Conservation (phyloP, 106 monocot species). For the Vanilla planifolia region DNA sequence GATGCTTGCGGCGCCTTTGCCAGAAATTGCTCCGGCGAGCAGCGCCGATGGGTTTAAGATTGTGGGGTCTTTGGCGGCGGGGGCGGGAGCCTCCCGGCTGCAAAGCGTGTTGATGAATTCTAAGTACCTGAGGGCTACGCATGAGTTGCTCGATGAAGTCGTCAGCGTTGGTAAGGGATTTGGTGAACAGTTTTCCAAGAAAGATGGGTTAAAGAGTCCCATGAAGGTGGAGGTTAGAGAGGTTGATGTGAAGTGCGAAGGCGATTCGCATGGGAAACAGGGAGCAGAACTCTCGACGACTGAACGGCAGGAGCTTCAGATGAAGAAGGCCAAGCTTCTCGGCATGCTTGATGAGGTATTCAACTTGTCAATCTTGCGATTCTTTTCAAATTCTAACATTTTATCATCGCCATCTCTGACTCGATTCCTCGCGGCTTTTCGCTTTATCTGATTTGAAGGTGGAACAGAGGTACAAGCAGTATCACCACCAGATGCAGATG, state of each 20-base stretch:
- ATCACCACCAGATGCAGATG: conserved; percentile 83
- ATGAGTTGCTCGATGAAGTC: conserved; percentile 81
- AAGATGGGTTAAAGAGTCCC: neutral
- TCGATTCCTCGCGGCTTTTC: too few relatives aligned
- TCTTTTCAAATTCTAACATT: neutral
- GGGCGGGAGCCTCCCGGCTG: conserved; percentile 5
- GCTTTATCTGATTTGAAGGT: conserved; percentile 57
- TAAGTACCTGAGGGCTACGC: conserved; percentile 84
- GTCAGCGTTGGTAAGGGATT: conserved; percentile 55
- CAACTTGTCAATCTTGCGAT: neutral
- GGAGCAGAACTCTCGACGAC: conserved; percentile 44
- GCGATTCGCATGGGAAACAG: conserved; percentile 8
- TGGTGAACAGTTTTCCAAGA: neutral
- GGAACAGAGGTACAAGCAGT: conserved; percentile 84
- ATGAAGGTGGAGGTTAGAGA: too few relatives aligned
- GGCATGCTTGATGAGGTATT: conserved; percentile 91
- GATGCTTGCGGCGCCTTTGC: conserved; percentile 8
- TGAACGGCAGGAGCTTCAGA: conserved; percentile 87
- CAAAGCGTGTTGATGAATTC: conserved; percentile 69
- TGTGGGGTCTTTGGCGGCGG: neutral
- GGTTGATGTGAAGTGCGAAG: neutral
- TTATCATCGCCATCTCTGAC: too few relatives aligned
- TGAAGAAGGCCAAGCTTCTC: conserved; percentile 93
- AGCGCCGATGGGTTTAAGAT: neutral
- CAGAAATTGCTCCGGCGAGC: conserved; percentile 6